Base-by-base conservation (phyloP, 495 filamentous ascomycete species). In the Choiromyces venosus region DNA sequence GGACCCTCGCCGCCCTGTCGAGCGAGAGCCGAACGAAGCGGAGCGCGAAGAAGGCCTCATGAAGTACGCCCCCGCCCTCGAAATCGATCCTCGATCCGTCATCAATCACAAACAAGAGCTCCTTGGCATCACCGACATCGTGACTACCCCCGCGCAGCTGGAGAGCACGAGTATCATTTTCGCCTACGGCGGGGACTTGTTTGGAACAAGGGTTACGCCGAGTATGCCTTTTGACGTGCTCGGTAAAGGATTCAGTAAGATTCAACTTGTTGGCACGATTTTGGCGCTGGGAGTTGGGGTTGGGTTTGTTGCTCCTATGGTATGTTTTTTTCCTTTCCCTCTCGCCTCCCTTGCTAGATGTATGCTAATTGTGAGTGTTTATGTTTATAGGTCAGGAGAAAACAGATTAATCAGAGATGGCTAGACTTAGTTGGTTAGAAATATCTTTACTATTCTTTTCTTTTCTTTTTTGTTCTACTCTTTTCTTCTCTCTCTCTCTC, bases 91-190 rank as follows among this genome's bases (percentile, higher is more conserved):
- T 25, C 89, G 90, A 73, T 91, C 90, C 85, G 86, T 90, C 65
- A 82, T 97, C 65, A 90, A 90, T n/a, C 95, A 99, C 82, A 85
- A 89, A 71, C 87, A 93, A 8, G 92, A 97, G 73, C 88, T 97
- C 6, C 73, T 92, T 3, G 93, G 93, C 0, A 87, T 97, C 56
- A 85, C 87, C 69, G 84, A 87, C 52, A 86, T 97, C 25, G 86
- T 94, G 16, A 89, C 92, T 0, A 86, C 84, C 21, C 93, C 94
- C 0, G 90, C 92, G 0, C 78, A 91, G 1, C 86, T 99, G n/a
- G 95, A 99, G 83, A 97, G 93, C 82, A 97, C 95, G 18, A 93
- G 91, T 78, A 82, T 99, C 64, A 87, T 99, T 37, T 89, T 98
- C 78, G 94, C 93, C 4, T 97, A 91, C 81, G 96, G 96, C 4